Conservation (phyloP, 2,329 filamentous ascomycete genomes). For the Endocalyx cinctus region DNA sequence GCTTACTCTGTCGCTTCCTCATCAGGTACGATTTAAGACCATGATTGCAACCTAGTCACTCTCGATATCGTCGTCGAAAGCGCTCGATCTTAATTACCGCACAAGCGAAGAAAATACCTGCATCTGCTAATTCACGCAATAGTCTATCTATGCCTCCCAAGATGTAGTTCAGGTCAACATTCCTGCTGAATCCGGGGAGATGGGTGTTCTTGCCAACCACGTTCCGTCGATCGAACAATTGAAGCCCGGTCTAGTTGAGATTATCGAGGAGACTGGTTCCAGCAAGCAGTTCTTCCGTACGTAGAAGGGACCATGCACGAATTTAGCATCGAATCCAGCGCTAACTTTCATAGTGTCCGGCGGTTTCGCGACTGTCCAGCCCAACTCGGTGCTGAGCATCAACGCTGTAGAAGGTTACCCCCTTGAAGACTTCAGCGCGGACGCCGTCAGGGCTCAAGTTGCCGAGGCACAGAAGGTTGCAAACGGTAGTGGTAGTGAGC, state of each 20-base stretch:
- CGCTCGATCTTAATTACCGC: constrained; percentile 14
- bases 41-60: constrained; percentile 6
- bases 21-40: constrained; percentile 72
- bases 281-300: constrained; percentile 98
- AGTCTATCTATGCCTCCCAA: constrained; percentile 67
- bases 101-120: constrained; percentile 5
- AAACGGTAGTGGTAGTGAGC: constrained; percentile 84
- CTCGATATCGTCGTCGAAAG: constrained; percentile 4
- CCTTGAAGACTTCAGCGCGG: constrained; percentile 91
- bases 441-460: constrained; percentile 85
- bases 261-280: constrained; percentile 85
- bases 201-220: constrained; percentile 99
- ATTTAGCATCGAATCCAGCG: no score
- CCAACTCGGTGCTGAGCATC: constrained; percentile 91
- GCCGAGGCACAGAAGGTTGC: constrained; percentile 94
- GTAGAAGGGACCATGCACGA: constrained; percentile 38
- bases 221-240: constrained; percentile 98
- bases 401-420: constrained; percentile 95
- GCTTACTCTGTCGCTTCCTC: constrained; percentile 94
- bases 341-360: constrained; percentile 74
- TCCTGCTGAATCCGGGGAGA: constrained; percentile 94
- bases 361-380: constrained; percentile 95
- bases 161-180: constrained; percentile 95
- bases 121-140: constrained; percentile 47
- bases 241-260: constrained; percentile 91